Base-by-base conservation (phyloP, 2,329 filamentous ascomycete genomes). In the Chaetoscypha palmicola region DNA sequence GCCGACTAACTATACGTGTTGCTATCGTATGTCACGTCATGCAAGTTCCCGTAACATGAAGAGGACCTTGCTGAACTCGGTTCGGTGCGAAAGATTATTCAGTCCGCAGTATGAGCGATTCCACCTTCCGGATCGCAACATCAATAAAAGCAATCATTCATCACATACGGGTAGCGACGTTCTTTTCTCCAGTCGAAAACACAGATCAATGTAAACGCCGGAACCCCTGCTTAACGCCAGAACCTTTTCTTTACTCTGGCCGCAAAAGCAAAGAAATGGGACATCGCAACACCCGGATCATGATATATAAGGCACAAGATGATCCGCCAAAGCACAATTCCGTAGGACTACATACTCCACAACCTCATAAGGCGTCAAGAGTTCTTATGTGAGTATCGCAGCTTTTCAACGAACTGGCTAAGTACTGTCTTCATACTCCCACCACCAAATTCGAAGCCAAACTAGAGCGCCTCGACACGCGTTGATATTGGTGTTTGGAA, bases 231-330 rank as follows among this genome's bases (percentile, higher is more conserved):
- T 31, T 17, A 19, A 35, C 5, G 9, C 16, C 23, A 14, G 8
- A 37, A 11, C n/a, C 2, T 10, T 34, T 17, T 31, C 17, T 38
- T 28, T 45, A 19, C 32, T 43, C 34, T 46, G 45, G 38, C 37
- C 12, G 41, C 47, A 52, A 54, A 54, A 52, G 46, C 41, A 49
- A 52, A 48, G 35, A 47, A 24, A 41, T 26, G 28, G 40, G 49
- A 48, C 41, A 48, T 43, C 22, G 19, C 34, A 39, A 34, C 37
- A 49, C 48, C 19, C 23, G 41, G 24, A 7, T 35, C 8, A 23
- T 12, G 21, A 28, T 48, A 51, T 53, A 53, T 47, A 53, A 49
- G 32, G 30, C n/a, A 14, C 17, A 41, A 31, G 10, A 23, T 20
- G 38, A 9, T 22, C 41, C 41, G 32, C 34, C 28, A 22, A 44